Conservation (phyloP, 495 filamentous ascomycete species). For the Cladorrhinum samala region DNA sequence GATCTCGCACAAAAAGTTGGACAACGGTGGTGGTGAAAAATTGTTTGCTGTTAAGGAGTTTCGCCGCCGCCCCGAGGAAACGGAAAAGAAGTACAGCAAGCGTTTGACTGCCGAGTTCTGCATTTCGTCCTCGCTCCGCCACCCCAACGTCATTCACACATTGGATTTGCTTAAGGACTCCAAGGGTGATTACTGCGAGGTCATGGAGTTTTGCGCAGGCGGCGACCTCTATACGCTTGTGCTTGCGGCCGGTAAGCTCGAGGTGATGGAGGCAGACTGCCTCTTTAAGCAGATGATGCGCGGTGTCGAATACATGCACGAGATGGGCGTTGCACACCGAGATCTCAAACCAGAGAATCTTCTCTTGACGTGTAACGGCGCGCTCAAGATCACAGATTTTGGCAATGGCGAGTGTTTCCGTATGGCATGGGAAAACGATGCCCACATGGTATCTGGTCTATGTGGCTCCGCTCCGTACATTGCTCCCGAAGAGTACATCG, state of each 20-base stretch:
- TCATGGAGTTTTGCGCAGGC: constrained; percentile 98
- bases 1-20: constrained; percentile 94
- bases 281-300: constrained; percentile 99
- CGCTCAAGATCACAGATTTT: constrained; percentile 98
- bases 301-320: constrained; percentile 98
- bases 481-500: constrained; percentile 91
- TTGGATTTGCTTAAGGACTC: constrained; percentile 91
- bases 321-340: constrained; percentile 98
- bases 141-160: constrained; percentile 98
- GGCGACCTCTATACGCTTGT: constrained; percentile 95
- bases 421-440: constrained; percentile 98
- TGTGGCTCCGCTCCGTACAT: constrained; percentile 98
- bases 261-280: constrained; percentile 91
- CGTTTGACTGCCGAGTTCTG: constrained; percentile 98
- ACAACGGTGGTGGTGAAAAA: constrained; percentile 77
- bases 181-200: constrained; percentile 98
- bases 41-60: constrained; percentile 98
- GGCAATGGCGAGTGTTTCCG: constrained; percentile 99
- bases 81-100: constrained; percentile 95
- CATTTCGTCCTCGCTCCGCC: constrained; percentile 91
- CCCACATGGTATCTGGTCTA: constrained; percentile 94
- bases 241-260: constrained; percentile 85
- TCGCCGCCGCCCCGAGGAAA: constrained; percentile 86
- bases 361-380: constrained; percentile 83
- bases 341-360: constrained; percentile 98